phyloP scores from a whole-genome alignment of 1,284 basidiomycete species.

The Rhizoctonia solani region DNA sequence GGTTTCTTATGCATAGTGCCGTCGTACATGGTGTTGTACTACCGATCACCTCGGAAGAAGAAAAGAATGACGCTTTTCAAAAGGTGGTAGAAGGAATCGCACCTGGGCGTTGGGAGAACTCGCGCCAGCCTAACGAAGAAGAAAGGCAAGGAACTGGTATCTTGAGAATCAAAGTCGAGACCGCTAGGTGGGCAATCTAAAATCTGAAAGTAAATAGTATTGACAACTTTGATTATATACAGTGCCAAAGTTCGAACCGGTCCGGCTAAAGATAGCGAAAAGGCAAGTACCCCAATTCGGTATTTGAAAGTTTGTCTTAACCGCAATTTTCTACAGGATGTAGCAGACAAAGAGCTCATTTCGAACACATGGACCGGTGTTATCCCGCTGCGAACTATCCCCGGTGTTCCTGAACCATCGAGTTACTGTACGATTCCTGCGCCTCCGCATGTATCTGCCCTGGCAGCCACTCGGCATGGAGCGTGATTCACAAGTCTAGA shows the following conservation, averaged over 20 bases:
- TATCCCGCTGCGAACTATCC: slow-evolving; percentile 12
- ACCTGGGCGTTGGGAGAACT: slow-evolving; percentile 40
- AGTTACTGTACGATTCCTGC: slow-evolving; percentile 13
- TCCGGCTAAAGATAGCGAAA: slow-evolving; percentile 40
- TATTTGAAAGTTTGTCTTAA: background rate
- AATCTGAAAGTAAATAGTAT: background rate
- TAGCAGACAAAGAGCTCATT: slow-evolving; percentile 11
- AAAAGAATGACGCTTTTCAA: slow-evolving; percentile 35
- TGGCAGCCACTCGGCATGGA: background rate
- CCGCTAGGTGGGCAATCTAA: slow-evolving; percentile 39
- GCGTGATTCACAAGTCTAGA: background rate
- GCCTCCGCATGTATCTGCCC: slow-evolving; percentile 10
- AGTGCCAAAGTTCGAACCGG: slow-evolving; percentile 42
- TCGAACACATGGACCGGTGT: slow-evolving; percentile 31
- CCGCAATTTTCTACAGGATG: background rate
- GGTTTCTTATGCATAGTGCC: slow-evolving; percentile 33
- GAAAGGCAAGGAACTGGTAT: slow-evolving; percentile 43
- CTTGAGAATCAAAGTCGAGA: slow-evolving; percentile 41
- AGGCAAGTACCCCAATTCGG: slow-evolving; percentile 14
- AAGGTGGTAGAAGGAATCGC: slow-evolving; percentile 40
- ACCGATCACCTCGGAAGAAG: slow-evolving; percentile 38
- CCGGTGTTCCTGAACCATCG: slow-evolving; percentile 14
- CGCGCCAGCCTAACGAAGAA: slow-evolving; percentile 39
- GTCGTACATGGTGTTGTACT: slow-evolving; percentile 42
- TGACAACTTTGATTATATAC: background rate